Evolutionary conservation across 2,329 filamentous ascomycete genomes (phyloP), one percentile per base, ranked within the genome.

Genomic region (Apiospora saccharicola): DNA sequence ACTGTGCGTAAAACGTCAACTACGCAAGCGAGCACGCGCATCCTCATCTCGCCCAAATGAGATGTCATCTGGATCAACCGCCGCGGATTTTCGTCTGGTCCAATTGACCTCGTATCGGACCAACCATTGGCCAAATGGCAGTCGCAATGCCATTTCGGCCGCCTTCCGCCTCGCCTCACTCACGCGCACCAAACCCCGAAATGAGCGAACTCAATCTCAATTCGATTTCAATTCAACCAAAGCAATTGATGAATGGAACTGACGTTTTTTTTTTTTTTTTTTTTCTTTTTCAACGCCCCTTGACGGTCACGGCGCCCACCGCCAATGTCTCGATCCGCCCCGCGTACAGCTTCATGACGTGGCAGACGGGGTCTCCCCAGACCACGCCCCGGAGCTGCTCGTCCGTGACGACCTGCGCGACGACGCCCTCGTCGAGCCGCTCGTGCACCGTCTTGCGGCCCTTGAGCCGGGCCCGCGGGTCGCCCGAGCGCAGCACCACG

Each of bases 301-400:
- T 82, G 30, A 79, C 83, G 44, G 89, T 92, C 14, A 93, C 90
- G 14, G 92, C 93, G 72, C 87, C 90, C 1, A 91, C 90, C 14
- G 93, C 93, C 71, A 97, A 82, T 4, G 86, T 84, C 80, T 96
- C 92, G 64, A 97, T 89, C 70, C 94, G 84, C 26, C 87, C 88
- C 19, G 90, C 89, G 81, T 97, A 97, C 26, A 96, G 79, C 73
- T 85, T 89, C 94, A 97, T 97, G 76, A 91, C 86, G 83, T 97
- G 94, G 79, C 91, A 92, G 61, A 94, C 85, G 0, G 93, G 93
- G 79, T 97, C 94, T 0, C 94, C 94, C 88, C 94, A 97, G 4
- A 97, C 86, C 0, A 95, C 88, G 1, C 86, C 87, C 34, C 92
- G 85, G 69, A 97, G 81, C 78, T 93, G 86, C 61, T 91, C 89